These are phyloP conservation scores for Gastrolobium villosum DNA, from an alignment of 306 rosid species.

Conservation along the genomic window DNA sequence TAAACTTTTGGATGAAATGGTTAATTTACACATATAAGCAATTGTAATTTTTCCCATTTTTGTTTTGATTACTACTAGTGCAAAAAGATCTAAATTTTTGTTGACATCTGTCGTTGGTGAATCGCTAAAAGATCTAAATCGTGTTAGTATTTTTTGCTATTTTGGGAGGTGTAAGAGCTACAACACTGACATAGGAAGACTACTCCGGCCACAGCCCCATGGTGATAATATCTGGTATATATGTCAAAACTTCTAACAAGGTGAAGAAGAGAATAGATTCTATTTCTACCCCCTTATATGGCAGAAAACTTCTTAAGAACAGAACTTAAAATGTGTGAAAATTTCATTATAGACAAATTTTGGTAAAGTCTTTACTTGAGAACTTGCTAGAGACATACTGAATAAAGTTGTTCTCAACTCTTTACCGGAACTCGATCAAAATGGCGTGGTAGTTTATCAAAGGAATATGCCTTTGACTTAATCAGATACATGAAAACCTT, in stretches of 20 bases:
- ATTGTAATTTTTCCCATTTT: conserved; percentile 24
- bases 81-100: too few species aligned
- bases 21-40: neutral
- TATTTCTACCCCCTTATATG: conserved; percentile 23
- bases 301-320: conserved; percentile 22
- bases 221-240: conserved; percentile 4
- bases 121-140: too few species aligned
- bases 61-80: conserved; percentile 36
- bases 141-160: too few species aligned
- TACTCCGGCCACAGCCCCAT: conserved; percentile 12
- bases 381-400: conserved; percentile 7
- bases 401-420: conserved; percentile 42
- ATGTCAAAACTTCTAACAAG: conserved; percentile 29
- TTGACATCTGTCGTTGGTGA: too few species aligned
- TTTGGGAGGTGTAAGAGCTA: too few species aligned
- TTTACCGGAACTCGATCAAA: conserved; percentile 32
- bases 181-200: too few species aligned
- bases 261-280: neutral
- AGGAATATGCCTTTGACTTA: conserved; percentile 36
- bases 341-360: conserved; percentile 2
- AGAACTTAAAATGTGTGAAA: conserved; percentile 6
- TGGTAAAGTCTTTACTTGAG: conserved; percentile 25
- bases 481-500: conserved; percentile 36
- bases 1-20: too few species aligned
- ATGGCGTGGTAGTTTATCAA: conserved; percentile 32